These are phyloP conservation scores for Phytophthora boehmeriae DNA, from an alignment of 352 stramenopile genomes.

Conservation along the genomic window DNA sequence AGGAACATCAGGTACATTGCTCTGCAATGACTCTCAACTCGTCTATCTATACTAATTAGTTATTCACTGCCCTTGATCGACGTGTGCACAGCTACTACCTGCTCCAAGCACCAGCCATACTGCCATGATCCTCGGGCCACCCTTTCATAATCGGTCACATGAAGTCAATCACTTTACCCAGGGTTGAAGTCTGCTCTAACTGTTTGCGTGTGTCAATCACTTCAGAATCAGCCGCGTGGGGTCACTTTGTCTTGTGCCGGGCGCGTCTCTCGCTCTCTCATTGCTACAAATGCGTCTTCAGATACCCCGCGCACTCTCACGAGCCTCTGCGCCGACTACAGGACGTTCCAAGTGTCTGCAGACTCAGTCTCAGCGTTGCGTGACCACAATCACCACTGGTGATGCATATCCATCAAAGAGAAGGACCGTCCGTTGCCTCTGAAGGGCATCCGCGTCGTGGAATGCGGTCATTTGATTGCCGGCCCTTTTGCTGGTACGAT, in stretches of 20 bases:
- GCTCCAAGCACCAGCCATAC: conserved; percentile 30
- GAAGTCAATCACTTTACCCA: conserved; percentile 7
- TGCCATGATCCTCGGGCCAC: conserved; percentile 19
- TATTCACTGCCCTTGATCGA: background rate
- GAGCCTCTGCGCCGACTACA: conserved; percentile 15
- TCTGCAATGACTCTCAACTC: background rate
- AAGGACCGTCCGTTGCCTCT: conserved; percentile 52
- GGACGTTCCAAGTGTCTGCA: conserved; percentile 6
- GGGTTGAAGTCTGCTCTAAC: conserved; percentile 38
- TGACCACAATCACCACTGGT: conserved; percentile 39
- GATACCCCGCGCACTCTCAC: conserved; percentile 7
- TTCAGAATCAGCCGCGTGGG: conserved; percentile 16
- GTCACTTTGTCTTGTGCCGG: background rate
- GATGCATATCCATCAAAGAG: conserved; percentile 12
- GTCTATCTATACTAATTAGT: conserved; percentile 7
- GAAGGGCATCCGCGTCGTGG: conserved; percentile 73
- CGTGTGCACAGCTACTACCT: conserved; percentile 49
- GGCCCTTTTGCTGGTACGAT: conserved; percentile 85
- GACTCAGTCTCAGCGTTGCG: conserved; percentile 21
- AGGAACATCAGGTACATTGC: conserved; percentile 52
- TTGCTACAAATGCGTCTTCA: conserved; percentile 7
- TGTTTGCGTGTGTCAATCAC: conserved; percentile 23
- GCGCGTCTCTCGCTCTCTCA: background rate
- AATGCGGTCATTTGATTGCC: conserved; percentile 83
- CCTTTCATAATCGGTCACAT: conserved; percentile 5